Conservation (phyloP, 2,329 filamentous ascomycete species). For the Clonostachys byssicola region DNA sequence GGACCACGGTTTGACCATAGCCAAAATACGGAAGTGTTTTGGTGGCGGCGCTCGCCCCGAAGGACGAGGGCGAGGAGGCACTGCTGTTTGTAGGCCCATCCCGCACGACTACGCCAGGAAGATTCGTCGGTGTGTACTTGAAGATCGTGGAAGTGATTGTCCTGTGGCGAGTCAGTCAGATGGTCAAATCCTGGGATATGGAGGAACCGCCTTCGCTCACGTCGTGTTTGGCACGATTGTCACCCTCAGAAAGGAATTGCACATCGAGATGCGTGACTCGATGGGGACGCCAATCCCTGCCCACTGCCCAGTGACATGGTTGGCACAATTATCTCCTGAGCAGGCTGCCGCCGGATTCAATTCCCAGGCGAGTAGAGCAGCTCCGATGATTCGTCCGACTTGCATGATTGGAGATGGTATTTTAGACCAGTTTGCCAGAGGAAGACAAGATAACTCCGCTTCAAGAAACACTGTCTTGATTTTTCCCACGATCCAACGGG, state of each 20-base stretch:
- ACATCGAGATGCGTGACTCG: slow-evolving; percentile 7
- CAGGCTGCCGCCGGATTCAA: slow-evolving; percentile 1
- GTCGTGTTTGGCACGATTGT: slow-evolving; percentile 7
- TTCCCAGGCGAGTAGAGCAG: no score
- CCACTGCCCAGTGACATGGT: slow-evolving; percentile 8
- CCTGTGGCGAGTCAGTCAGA: not conserved
- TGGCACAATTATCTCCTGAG: slow-evolving; percentile 8
- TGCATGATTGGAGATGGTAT: no score
- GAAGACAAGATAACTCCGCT: no score
- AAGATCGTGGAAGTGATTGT: slow-evolving; percentile 7
- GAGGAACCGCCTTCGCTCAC: slow-evolving; percentile 3
- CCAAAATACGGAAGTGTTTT: not conserved
- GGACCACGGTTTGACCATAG: slow-evolving; percentile 1
- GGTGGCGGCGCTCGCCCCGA: not conserved
- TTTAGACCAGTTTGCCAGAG: no score
- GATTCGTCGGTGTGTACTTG: slow-evolving; percentile 3
- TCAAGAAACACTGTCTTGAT: no score
- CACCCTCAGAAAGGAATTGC: slow-evolving; percentile 6
- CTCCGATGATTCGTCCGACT: no score
- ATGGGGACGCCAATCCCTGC: slow-evolving; percentile 5
- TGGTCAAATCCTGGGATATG: slow-evolving; percentile 1
- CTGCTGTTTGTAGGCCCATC: not conserved
- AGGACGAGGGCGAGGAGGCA: not conserved
- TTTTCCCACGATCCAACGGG: no score
- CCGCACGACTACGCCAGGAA: no score